These are phyloP conservation scores for Zopfochytrium polystomum DNA, from an alignment of 371 early-diverging fungal genomes.

Conservation along the genomic window DNA sequence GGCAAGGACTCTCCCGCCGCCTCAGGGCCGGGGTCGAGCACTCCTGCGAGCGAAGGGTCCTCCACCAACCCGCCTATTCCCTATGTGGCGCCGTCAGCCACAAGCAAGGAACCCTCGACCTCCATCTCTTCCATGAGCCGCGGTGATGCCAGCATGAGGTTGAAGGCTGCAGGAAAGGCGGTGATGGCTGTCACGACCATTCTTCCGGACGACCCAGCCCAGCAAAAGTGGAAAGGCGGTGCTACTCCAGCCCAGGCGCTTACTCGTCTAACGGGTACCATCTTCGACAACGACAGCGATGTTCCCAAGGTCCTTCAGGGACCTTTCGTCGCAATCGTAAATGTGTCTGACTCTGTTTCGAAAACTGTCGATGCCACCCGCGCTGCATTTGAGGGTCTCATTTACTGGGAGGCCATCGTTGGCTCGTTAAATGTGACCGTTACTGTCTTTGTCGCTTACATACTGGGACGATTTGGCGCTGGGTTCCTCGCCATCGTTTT, in stretches of 20 bases:
- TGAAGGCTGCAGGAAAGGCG: no score
- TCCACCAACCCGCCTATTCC: no score
- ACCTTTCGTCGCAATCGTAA: slow-evolving; percentile 13
- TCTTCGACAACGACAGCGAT: slow-evolving; percentile 31
- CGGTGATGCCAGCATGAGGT: no score
- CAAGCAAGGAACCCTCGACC: no score
- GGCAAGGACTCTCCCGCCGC: no score
- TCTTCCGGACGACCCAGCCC: no score
- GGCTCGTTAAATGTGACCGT: slow-evolving; percentile 13
- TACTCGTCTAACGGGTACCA: slow-evolving; percentile 27
- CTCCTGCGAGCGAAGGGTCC: no score
- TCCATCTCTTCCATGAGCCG: no score
- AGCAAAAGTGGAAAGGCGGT: no score
- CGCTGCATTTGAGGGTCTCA: slow-evolving; percentile 4
- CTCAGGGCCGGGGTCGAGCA: no score
- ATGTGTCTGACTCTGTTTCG: slow-evolving; percentile 12
- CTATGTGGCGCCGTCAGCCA: no score
- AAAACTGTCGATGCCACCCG: slow-evolving; percentile 11
- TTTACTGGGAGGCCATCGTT: slow-evolving; percentile 18
- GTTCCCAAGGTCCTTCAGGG: slow-evolving; percentile 24
- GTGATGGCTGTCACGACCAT: no score
- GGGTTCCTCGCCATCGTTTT: slow-evolving; percentile 35
- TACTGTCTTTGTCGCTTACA: slow-evolving; percentile 31
- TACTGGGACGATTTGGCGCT: slow-evolving; percentile 32
- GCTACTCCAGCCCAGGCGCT: slow-evolving; percentile 18